Evolutionary conservation across 169 alveolate species (phyloP), one percentile per base, ranked within the genome.

Genomic region (Eimeria necatrix): DNA sequence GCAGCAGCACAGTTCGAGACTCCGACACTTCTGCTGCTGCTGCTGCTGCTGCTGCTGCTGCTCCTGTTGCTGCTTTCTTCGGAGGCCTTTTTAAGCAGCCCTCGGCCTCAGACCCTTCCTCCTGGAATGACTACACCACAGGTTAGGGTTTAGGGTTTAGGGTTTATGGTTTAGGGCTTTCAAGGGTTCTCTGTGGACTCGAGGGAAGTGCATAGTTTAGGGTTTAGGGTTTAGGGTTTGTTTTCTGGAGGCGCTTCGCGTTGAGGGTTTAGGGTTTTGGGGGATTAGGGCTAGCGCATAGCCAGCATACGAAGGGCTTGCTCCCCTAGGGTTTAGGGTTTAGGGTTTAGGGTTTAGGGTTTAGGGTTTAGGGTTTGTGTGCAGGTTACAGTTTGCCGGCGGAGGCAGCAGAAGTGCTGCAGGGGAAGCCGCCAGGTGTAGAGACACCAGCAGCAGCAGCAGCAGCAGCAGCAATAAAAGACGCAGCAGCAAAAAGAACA

Each of bases 81-180:
- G 89, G 51, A 14, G 89, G 89, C 51, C 16, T 80, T 2, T 80
- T 49, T 51, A 80, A 59, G 24, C 49, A 51, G 70, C 64, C 64
- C 2, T 49, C 71, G 71, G 6, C 64, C n/a, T 49, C 89, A 12
- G 89, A 80, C 20, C 89, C 89, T 6, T 80, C 89, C 71, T 14
- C 32, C 14, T 80, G 89, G 89, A 80, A 80, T 80, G 89, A 80
- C 70, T 20, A 80, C 71, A 6, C 71, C 14, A 80, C 89, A 7
- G 89, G 89, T 80, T 49, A n/a, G n/a, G n/a, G n/a, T n/a, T n/a
- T n/a, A n/a, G n/a, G n/a, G n/a, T n/a, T n/a, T n/a, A n/a, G n/a
- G n/a, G n/a, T n/a, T n/a, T n/a, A n/a, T n/a, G n/a, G n/a, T n/a
- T n/a, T n/a, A n/a, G n/a, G 64, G 8, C 14, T 56, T 56, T 56